Base-by-base conservation (phyloP, 2,329 filamentous ascomycete genomes). In the Ascosphaera aggregata region DNA sequence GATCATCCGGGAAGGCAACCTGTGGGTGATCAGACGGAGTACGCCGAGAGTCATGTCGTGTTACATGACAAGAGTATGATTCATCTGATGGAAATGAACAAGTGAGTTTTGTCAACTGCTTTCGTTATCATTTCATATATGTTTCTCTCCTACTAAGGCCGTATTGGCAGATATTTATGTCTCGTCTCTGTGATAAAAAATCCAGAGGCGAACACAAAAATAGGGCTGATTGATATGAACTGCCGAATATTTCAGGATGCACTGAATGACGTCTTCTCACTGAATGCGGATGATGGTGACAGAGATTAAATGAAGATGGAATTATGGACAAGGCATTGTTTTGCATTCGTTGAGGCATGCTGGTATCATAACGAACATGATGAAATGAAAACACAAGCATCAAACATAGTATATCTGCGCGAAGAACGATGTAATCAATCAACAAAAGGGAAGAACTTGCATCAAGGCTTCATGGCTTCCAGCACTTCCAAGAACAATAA, bases 31-130 rank as follows among this genome's bases (percentile, higher is more conserved):
- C 61, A 63, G 47, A 58, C 59, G 36, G 63, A 64, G 38, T 67
- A 70, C 44, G 68, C 69, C 1, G 72, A 76, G 51, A 73, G 70
- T 44, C 60, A 72, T 43, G 70, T 76, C 36, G 69, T 67, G 1
- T 62, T 73, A 51, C 69, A 74, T 49, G 65, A 69, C 57, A 68
- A 48, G 54, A 71, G 55, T 51, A 71, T 56, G 71, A 64, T 76
- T n/a, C 73, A 76, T 45, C 53, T 75, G 34, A 64, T 71, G 46
- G 72, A 76, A 53, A 71, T 76, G 54, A 75, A 75, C 51, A 71
- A 73, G 71, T 75, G 54, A 50, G 67, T 51, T 24, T 17, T 11
- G 17, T 37, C 15, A 13, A 16, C 22, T 17, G 18, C 24, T 18
- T 37, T 17, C 13, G n/a, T n/a, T n/a, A n/a, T n/a, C n/a, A 22